Percentiles rank a stretch among this genome's conserved stretches.
Conservation (phyloP, 1,284 basidiomycete genomes). For the Vanrija sp. region DNA sequence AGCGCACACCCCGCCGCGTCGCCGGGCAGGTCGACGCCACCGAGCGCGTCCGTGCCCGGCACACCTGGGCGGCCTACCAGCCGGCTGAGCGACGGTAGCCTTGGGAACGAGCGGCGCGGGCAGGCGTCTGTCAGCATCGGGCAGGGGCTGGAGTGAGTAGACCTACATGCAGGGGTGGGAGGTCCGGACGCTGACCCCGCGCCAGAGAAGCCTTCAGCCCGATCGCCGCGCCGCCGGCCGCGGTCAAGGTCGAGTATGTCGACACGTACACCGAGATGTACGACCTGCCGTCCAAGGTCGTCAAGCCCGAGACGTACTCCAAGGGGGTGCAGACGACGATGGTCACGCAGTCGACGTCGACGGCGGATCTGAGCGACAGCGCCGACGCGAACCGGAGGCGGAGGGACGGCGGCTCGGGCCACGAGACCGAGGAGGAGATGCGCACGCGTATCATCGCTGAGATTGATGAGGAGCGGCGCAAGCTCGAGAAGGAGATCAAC, state of each 20-base stretch:
- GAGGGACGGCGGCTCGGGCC: conserved; percentile 35
- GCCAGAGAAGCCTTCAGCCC: conserved; percentile 54
- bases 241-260: conserved; percentile 62
- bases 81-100: conserved; percentile 46
- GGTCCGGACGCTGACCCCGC: background rate
- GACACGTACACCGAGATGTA: conserved; percentile 84
- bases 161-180: background rate
- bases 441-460: conserved; percentile 60
- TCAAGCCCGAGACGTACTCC: conserved; percentile 63
- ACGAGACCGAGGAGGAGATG: conserved; percentile 66
- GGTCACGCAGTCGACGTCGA: conserved; percentile 26
- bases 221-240: background rate
- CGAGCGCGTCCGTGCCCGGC: conserved; percentile 60
- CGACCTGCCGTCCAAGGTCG: conserved; percentile 74
- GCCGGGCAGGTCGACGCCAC: conserved; percentile 11
- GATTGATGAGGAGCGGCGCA: conserved; percentile 59
- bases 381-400: conserved; percentile 47
- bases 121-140: background rate
- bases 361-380: conserved; percentile 42
- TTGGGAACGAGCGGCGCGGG: background rate
- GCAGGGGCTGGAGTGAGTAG: background rate
- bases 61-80: conserved; percentile 57
- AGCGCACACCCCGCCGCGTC: background rate
- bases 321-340: conserved; percentile 83
- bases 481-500: conserved; percentile 70